Evolutionary conservation across 1,284 basidiomycete species (phyloP), one percentile per base, ranked within the genome.

Genomic region (Farysia itapuensis): DNA sequence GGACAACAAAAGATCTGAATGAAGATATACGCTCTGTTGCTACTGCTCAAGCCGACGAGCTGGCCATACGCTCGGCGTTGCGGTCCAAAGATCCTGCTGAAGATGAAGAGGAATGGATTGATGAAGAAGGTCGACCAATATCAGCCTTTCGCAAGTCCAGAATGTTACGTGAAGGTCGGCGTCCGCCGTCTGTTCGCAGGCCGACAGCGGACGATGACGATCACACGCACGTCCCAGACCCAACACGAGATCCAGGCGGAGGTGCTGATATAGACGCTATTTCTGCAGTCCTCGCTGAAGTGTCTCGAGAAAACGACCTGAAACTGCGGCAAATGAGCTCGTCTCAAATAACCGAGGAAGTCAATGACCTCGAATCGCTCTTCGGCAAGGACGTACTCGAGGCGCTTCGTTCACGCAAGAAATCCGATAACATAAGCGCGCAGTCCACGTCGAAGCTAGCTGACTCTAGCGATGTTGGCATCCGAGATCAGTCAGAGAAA

Each of bases 111-210:
- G 63, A 58, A 26, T 61, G 57, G 63, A 40, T 66, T 3, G 67
- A 66, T 32, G 64, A 70, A 21, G 45, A 58, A 20, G 67, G 61
- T 12, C 51, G 42, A 30, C 59, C 60, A 4, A 68, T 75, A 61
- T 74, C 72, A 4, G 71, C 70, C 4, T 75, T 75, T 45, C 45
- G 69, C 13, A 73, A 63, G 43, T 50, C 70, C 4, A 48, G 64
- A 13, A 32, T 74, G n/a, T 31, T 59, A 18, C 49, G 52, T 26
- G 46, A 64, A 34, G 54, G 64, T 12, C 28, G 41, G 18, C 30
- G 51, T 14, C 59, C 54, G 11, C 53, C 50, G 1, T 49, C 54
- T 9, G 24, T 52, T n/a, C 58, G 50, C 1, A 14, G 34, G 16
- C n/a, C 26, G 11, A 28, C 26, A 28, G n/a, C 15, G 20, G 26